Evolutionary conservation across 2,329 filamentous ascomycete genomes (phyloP), one percentile per base, ranked within the genome.

Genomic region (Aspergillus sojae): DNA sequence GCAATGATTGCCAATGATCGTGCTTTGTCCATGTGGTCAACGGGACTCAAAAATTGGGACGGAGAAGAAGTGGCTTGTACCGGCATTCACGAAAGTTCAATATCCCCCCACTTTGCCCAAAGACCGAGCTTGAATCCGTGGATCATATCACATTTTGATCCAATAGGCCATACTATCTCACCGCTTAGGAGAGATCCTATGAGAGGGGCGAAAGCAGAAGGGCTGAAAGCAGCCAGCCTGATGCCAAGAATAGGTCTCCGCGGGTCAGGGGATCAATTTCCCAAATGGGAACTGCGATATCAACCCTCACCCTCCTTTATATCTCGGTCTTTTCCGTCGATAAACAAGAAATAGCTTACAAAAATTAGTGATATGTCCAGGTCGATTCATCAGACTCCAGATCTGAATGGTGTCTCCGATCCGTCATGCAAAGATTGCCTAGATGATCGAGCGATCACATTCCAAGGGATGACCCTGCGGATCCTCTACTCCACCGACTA

Each of bases 251-350:
- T n/a, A 34, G 30, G 52, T 12, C 52, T 34, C 30, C 10, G 28
- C 30, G 30, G 30, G 52, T 54, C 52, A 54, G 52, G 30, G 52
- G 52, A 54, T 54, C 52, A 54, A 34, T 28, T 54, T 21, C 52
- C 32, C 16, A 54, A 54, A 36, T 2, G 14, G 30, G 52, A 36
- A 21, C 12, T 21, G 19, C 0, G 2, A 54, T 54, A 54, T 54
- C 52, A 54, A 36, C 52, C 32, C 14, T 26, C 30, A 10, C 12
- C 19, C 30, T 54, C 5, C 30, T 7, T 36, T 5, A 12, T 12
- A 12, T 36, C 30, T 36, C 11, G 16, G 52, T 19, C 19, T 36
- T 54, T n/a, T 23, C 7, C 5, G 1, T 21, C n/a, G 1, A n/a
- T 5, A 23, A 11, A 21, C 28, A 5, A 14, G 23, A 36, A 5